Conservation (phyloP, 495 filamentous ascomycete species). For the Penicillium herquei region DNA sequence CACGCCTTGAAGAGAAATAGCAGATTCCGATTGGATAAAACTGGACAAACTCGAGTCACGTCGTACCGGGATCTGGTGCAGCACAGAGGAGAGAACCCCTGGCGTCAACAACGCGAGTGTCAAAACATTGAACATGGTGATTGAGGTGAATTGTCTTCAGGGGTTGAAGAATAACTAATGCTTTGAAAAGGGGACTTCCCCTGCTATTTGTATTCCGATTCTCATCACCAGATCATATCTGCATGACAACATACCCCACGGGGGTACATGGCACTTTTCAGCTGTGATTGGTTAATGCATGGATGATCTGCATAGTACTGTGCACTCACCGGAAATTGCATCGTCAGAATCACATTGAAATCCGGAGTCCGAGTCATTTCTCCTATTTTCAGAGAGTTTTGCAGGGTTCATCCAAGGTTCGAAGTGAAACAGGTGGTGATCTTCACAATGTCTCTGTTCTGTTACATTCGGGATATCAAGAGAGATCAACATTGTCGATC, state of each 20-base stretch:
- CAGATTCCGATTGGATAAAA: conserved; percentile 56
- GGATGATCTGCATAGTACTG: neutral
- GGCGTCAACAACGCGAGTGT: conserved; percentile 16
- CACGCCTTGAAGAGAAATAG: conserved; percentile 51
- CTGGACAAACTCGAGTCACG: conserved; percentile 30
- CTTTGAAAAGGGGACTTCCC: neutral
- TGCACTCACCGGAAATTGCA: conserved; percentile 1
- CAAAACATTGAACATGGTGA: conserved; percentile 14
- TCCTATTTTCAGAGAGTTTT: neutral
- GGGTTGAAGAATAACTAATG: neutral
- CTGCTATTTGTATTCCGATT: neutral
- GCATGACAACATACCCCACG: neutral
- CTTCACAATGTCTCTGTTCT: neutral
- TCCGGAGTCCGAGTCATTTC: neutral
- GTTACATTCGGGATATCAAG: neutral
- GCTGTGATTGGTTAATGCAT: neutral
- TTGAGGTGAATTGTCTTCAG: no score
- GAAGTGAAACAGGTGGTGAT: neutral
- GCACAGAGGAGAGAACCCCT: conserved; percentile 8
- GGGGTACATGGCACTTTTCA: neutral
- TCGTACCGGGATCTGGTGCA: conserved; percentile 7
- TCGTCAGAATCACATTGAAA: neutral
- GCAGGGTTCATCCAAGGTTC: no score
- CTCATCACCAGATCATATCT: neutral
- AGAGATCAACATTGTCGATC: conserved; percentile 10